These are phyloP conservation scores for Cadophora malorum DNA, from an alignment of 2,329 filamentous ascomycete species.

Conservation along the genomic window DNA sequence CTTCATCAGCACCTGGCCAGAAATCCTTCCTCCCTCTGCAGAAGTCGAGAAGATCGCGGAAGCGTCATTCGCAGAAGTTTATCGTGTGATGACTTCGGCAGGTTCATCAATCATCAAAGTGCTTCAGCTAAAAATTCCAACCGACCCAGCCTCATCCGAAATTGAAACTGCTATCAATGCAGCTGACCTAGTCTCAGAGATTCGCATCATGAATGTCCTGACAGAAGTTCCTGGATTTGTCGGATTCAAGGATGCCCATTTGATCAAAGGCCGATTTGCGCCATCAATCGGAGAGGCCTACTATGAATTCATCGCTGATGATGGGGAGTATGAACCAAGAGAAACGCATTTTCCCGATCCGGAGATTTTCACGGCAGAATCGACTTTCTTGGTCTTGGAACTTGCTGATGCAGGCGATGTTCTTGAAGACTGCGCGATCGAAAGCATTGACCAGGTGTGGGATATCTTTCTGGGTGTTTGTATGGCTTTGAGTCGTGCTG, in stretches of 20 bases:
- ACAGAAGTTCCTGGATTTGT: constrained; percentile 70
- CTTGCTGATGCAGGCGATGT: constrained; percentile 67
- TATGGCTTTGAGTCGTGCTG: constrained; percentile 65
- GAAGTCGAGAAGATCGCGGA: constrained; percentile 69
- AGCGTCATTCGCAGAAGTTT: constrained; percentile 71
- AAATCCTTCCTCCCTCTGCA: constrained; percentile 60
- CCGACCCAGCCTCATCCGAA: constrained; percentile 32
- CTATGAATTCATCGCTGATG: constrained; percentile 10
- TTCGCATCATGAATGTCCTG: constrained; percentile 68
- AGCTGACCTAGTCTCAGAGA: constrained; percentile 62
- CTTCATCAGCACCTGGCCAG: constrained; percentile 53
- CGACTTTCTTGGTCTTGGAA: constrained; percentile 66
- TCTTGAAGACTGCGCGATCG: constrained; percentile 63
- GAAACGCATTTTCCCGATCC: constrained; percentile 65
- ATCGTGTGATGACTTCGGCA: constrained; percentile 63
- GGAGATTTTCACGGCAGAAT: constrained; percentile 62
- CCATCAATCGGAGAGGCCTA: constrained; percentile 52
- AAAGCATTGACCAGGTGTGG: constrained; percentile 60
- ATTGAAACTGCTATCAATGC: constrained; percentile 37
- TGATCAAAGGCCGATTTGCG: constrained; percentile 58
- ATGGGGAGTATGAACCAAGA: constrained; percentile 42
- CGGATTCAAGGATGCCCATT: constrained; percentile 68
- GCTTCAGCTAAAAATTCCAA: constrained; percentile 56
- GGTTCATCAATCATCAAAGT: constrained; percentile 71
- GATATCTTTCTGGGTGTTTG: constrained; percentile 67